phyloP scores from a whole-genome alignment of 2,329 filamentous ascomycete genomes.

The Parascedosporium putredinis region DNA sequence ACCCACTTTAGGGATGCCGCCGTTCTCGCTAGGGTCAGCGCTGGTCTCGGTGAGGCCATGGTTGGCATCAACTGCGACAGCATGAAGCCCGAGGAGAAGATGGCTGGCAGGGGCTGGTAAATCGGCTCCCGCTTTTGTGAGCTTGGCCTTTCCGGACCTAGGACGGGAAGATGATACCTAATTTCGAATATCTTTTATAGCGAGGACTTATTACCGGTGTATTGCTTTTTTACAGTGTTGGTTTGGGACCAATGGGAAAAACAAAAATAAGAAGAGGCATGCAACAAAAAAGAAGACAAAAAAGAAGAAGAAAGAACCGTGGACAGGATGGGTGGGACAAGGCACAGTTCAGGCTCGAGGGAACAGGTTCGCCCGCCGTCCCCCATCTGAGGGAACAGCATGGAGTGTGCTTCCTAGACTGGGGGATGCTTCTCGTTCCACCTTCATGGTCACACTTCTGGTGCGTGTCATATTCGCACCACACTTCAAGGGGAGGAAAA shows the following conservation, averaged over 20 bases:
- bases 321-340: no score
- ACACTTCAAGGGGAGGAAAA: no score
- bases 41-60: slow-evolving; percentile 93
- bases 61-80: slow-evolving; percentile 81
- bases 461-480: no score
- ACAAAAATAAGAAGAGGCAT: background rate
- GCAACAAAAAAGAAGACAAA: background rate
- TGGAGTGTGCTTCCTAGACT: no score
- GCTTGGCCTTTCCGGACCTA: background rate
- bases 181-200: background rate
- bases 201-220: no score
- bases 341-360: background rate
- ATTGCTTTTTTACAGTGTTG: no score
- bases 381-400: background rate
- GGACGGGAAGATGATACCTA: background rate
- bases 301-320: background rate
- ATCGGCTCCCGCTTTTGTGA: background rate
- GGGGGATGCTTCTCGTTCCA: no score
- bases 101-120: slow-evolving; percentile 80
- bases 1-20: slow-evolving; percentile 82
- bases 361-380: background rate
- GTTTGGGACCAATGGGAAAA: no score
- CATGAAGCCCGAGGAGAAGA: slow-evolving; percentile 69
- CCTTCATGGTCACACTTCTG: background rate
- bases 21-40: slow-evolving; percentile 77